Evolutionary conservation across 495 filamentous ascomycete genomes (phyloP), one percentile per base, ranked within the genome.

Genomic region (Daldinia vernicosa): DNA sequence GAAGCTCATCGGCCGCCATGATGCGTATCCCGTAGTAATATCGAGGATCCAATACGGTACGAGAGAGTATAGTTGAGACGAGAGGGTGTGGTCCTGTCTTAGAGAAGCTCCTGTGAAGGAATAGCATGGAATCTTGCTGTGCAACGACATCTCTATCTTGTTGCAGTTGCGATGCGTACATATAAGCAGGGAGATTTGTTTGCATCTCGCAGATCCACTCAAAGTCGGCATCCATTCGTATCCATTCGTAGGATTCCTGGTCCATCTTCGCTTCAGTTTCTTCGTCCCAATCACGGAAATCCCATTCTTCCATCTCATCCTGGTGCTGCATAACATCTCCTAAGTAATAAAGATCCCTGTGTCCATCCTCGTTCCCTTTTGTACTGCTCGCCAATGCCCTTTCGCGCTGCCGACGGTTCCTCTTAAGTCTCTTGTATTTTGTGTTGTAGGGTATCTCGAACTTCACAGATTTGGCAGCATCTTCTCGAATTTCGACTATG

Each of bases 371-470:
- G 3, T 87, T 86, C 26, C 87, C 89, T 32, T 82, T 85, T 1
- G 83, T 81, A 33, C 52, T 80, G 53, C 74, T 79, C 27, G 87
- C 90, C 51, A 88, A 84, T 30, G 87, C 85, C 50, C 92, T 87
- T 76, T 97, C 95, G 79, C 92, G 92, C 71, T 97, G 91, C 43
- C 94, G 89, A 67, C 92, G 90, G 70, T 91, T 97, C 32, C 95
- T 88, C 82, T 99, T 99, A 37, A 99, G 84, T 2, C 95, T 90
- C 83, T 98, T 99, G 79, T 99, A 99, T 76, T 99, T 99, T 0
- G 95, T 99, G 75, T 98, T 98, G 75, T 99, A 99, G 14, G 95
- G 94, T 63, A 99, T 98, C 52, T 97, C 93, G 63, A 98, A 90
- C 47, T 76, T 82, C 8, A 78, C 80, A 17, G 77, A 75, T 63